Evolutionary conservation across 2,329 filamentous ascomycete species (phyloP).

Genomic region (Fusarium fracticaudum): DNA sequence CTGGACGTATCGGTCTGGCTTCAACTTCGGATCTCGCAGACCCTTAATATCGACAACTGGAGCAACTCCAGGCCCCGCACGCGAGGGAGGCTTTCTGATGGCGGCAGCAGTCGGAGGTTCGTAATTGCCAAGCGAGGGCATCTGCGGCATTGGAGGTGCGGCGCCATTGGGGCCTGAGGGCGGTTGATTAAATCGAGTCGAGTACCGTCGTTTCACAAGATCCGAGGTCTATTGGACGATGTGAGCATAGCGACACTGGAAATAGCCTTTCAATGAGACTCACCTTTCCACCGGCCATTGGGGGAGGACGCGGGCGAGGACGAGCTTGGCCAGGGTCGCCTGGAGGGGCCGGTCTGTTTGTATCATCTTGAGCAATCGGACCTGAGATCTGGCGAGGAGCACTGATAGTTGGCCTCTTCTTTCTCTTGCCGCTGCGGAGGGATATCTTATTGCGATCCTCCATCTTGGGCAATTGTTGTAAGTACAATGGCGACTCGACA

Average conservation of each 20-base stretch:
- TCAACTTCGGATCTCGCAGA: constrained; percentile 80
- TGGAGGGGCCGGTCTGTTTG: constrained; percentile 40
- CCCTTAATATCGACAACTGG: constrained; percentile 80
- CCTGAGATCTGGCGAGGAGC: constrained; percentile 70
- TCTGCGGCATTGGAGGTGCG: constrained; percentile 76
- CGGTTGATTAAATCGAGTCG: constrained; percentile 85
- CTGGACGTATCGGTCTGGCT: constrained; percentile 81
- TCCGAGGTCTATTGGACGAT: constrained; percentile 69
- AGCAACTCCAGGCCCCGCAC: constrained; percentile 57
- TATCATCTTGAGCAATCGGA: constrained; percentile 64
- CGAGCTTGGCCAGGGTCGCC: constrained; percentile 46
- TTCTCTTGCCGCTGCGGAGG: constrained; percentile 70
- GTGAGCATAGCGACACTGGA: constrained; percentile 27
- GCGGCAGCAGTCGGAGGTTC: constrained; percentile 52
- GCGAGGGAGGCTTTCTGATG: constrained; percentile 62
- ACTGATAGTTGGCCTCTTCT: constrained; percentile 69
- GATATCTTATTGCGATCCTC: constrained; percentile 71
- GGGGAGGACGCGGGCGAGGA: constrained; percentile 58
- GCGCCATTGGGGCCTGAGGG: constrained; percentile 75
- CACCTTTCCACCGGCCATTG: constrained; percentile 66
- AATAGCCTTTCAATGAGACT: constrained; percentile 19
- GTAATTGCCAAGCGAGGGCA: constrained; percentile 70
- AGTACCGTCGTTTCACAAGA: constrained; percentile 93
- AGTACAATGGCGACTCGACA: neutral
- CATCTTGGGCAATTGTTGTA: constrained; percentile 51